phyloP scores from a whole-genome alignment of 1,139 yeast species.

The Zygosaccharomyces sapae region DNA sequence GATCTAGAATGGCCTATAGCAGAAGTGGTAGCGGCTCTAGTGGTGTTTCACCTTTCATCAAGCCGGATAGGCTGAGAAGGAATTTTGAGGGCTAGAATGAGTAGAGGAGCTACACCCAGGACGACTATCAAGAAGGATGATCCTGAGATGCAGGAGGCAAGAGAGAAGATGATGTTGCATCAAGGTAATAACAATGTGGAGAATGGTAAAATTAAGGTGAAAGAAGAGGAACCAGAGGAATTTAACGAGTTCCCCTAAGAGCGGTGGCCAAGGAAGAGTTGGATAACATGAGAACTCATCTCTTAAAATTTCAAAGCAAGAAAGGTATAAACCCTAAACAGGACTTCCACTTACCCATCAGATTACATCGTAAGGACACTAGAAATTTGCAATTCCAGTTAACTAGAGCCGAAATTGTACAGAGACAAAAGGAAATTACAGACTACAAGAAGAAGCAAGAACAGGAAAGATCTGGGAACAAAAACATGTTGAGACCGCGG shows the following conservation, averaged over 20 bases:
- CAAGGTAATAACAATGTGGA: conserved; percentile 20
- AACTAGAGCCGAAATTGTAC: conserved; percentile 58
- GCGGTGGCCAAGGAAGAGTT: conserved; percentile 72
- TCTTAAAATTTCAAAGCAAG: conserved; percentile 74
- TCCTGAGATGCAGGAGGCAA: conserved; percentile 30
- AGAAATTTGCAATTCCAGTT: conserved; percentile 81
- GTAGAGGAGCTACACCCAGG: conserved; percentile 20
- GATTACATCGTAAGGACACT: conserved; percentile 90
- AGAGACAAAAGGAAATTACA: conserved; percentile 42
- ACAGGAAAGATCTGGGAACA: conserved; percentile 14
- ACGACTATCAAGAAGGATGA: conserved; percentile 35
- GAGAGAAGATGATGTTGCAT: conserved; percentile 26
- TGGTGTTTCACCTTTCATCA: conserved; percentile 36
- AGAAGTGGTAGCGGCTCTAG: conserved; percentile 19
- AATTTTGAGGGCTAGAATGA: conserved; percentile 32
- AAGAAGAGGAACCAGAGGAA: conserved; percentile 27
- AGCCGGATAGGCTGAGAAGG: conserved; percentile 36
- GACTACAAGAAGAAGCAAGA: conserved; percentile 36
- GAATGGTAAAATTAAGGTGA: conserved; percentile 14
- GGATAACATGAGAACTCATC: conserved; percentile 71
- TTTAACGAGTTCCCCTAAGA: conserved; percentile 46
- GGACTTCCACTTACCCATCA: conserved; percentile 74
- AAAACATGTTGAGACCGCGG: conserved; percentile 1
- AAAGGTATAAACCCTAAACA: conserved; percentile 64
- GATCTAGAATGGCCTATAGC: conserved; percentile 12